Evolutionary conservation across 495 filamentous ascomycete species (phyloP), one percentile per base, ranked within the genome.

Genomic region (Aspergillus nidulans): DNA sequence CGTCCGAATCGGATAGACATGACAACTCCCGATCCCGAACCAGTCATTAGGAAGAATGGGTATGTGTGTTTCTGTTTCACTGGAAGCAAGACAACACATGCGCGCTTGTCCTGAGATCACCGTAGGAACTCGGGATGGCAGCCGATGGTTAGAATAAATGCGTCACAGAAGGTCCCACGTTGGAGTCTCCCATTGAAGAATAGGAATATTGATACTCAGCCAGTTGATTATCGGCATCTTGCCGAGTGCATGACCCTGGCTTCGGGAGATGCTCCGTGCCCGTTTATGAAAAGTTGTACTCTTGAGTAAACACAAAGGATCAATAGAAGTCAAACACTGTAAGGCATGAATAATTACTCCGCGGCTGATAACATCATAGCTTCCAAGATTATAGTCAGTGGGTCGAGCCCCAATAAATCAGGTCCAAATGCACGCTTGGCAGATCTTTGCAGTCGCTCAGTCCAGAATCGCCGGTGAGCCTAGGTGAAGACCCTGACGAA

Each of bases 361-460:
- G 26, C n/a, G 10, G 13, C 7, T 47, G 20, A 49, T 49, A 49
- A 39, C 30, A 49, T 49, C 47, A 39, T 49, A 39, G 32, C 21
- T 49, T 49, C 47, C 47, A 49, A 39, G 47, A 39, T 38, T 49
- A 49, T 49, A 49, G 47, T 39, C 6, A 15, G 47, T 49, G 46
- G 46, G 30, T 49, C 46, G 19, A 18, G 16, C 23, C 28, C 46
- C 46, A 49, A 49, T 49, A 38, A 49, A 12, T 24, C 46, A 49
- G 24, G 32, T 49, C 19, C 21, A 13, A 10, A 5, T 30, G 30
- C 30, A 49, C 18, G 36, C 23, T 36, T 39, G 19, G 47, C 16
- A 49, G 47, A 49, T 49, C 32, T 49, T 30, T 34, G 46, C 28
- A 30, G 32, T 19, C 46, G 28, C 15, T 15, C n/a, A 34, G 8